phyloP scores from a whole-genome alignment of 257 asterid genomes.

The Haberlea rhodopensis region DNA sequence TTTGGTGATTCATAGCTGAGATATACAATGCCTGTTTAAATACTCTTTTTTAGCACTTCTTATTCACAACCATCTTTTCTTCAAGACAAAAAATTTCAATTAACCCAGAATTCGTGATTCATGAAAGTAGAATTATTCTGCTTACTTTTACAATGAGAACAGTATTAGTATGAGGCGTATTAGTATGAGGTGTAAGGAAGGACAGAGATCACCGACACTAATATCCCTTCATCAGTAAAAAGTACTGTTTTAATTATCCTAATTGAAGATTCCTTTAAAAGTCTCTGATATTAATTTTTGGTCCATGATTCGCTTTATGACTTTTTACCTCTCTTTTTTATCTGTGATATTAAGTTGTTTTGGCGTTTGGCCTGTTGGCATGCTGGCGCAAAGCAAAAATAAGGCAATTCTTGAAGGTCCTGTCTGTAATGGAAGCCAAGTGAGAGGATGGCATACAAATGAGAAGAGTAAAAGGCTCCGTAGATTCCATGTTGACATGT shows the following conservation, averaged over 20 bases:
- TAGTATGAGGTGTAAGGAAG: slow-evolving; percentile 8
- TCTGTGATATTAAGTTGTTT: slow-evolving; percentile 55
- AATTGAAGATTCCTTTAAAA: too few relatives aligned
- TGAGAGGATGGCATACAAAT: slow-evolving; percentile 95
- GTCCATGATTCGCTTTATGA: too few relatives aligned
- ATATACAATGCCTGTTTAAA: neutral
- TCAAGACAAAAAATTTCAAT: neutral
- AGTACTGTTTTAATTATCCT: too few relatives aligned
- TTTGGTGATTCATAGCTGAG: slow-evolving; percentile 5
- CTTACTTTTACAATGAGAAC: slow-evolving; percentile 5
- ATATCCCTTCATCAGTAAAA: slow-evolving; percentile 19
- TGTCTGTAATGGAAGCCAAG: slow-evolving; percentile 82
- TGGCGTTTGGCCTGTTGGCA: slow-evolving; percentile 98
- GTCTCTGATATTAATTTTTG: too few relatives aligned
- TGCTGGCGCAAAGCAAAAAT: slow-evolving; percentile 78
- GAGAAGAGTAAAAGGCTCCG: slow-evolving; percentile 85
- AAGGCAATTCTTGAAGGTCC: slow-evolving; percentile 88
- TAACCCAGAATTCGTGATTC: neutral
- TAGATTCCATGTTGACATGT: slow-evolving; percentile 94
- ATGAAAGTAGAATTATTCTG: neutral
- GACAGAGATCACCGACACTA: neutral
- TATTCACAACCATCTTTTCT: neutral
- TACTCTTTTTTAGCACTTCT: slow-evolving; percentile 3
- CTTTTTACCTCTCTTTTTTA: slow-evolving; percentile 20
- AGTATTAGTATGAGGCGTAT: too few relatives aligned